phyloP scores from a whole-genome alignment of 169 alveolate genomes.

The Eimeria necatrix region DNA sequence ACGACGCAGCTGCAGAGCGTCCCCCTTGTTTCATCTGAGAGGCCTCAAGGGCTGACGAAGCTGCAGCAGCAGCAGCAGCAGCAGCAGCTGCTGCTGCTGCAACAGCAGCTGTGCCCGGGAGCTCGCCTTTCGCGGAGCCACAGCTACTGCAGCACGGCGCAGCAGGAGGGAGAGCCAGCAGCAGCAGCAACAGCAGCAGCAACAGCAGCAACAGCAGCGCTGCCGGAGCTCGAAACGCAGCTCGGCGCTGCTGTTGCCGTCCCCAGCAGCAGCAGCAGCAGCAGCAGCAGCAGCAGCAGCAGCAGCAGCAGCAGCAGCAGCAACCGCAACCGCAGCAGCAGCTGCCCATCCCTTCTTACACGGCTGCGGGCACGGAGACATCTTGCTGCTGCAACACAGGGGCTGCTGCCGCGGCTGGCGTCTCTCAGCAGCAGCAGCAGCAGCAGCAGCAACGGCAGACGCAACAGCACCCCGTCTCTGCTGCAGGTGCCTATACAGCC shows the following conservation, averaged over 20 bases:
- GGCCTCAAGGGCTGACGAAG: not conserved
- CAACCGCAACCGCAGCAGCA: too few relatives aligned
- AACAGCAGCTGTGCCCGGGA: not conserved
- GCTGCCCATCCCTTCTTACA: not conserved
- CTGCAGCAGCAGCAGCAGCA: not conserved
- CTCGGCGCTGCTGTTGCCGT: not conserved
- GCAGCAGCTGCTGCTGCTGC: not conserved
- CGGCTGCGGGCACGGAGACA: not conserved
- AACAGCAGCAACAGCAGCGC: not conserved
- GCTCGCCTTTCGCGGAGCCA: not conserved
- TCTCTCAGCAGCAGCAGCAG: not conserved
- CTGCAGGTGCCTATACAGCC: not conserved
- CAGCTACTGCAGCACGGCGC: not conserved
- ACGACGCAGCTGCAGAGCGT: not conserved
- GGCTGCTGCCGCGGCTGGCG: not conserved
- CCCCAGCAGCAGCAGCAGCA: not conserved
- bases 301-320: too few relatives aligned
- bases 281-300: slow-evolving; percentile 17
- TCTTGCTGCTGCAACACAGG: not conserved
- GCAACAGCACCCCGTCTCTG: not conserved
- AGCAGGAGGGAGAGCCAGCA: not conserved
- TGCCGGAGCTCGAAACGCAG: not conserved
- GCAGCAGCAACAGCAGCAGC: slow-evolving; percentile 13
- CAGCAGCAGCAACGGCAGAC: not conserved
- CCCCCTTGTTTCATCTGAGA: not conserved